These are phyloP conservation scores for Amesomyces nigricolor DNA, from an alignment of 2,329 filamentous ascomycete genomes.

Conservation along the genomic window DNA sequence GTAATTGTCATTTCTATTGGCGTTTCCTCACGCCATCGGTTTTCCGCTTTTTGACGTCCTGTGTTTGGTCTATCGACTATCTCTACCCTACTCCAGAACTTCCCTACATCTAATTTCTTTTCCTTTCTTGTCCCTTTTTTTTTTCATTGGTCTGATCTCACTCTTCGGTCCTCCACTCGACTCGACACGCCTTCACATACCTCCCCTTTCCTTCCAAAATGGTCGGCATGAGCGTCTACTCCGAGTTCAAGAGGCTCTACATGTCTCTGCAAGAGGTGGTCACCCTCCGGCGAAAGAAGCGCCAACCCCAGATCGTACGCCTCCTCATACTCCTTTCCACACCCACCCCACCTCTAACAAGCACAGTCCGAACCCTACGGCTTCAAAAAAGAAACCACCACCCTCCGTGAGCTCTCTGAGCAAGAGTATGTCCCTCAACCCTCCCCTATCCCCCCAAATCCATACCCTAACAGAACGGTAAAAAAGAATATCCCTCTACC, in stretches of 20 bases:
- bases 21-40: constrained; percentile 1
- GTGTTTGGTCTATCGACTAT: background rate
- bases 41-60: background rate
- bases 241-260: constrained; percentile 41
- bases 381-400: constrained; percentile 49
- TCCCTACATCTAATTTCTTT: background rate
- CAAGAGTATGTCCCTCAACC: constrained; percentile 47
- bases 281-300: constrained; percentile 38
- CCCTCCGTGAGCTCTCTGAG: constrained; percentile 50
- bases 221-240: constrained; percentile 32
- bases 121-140: no score
- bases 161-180: background rate
- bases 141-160: background rate
- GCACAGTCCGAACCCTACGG: constrained; percentile 53
- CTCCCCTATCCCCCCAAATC: constrained; percentile 2
- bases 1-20: background rate
- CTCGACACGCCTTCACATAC: background rate
- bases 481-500: constrained; percentile 43
- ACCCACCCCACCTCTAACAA: constrained; percentile 16
- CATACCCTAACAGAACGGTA: background rate
- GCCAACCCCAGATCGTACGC: constrained; percentile 43
- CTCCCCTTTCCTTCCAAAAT: background rate
- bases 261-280: constrained; percentile 41
- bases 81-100: background rate
- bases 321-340: background rate